These are phyloP conservation scores for Gossypium turneri DNA, from an alignment of 345 rosid genomes.

Conservation along the genomic window DNA sequence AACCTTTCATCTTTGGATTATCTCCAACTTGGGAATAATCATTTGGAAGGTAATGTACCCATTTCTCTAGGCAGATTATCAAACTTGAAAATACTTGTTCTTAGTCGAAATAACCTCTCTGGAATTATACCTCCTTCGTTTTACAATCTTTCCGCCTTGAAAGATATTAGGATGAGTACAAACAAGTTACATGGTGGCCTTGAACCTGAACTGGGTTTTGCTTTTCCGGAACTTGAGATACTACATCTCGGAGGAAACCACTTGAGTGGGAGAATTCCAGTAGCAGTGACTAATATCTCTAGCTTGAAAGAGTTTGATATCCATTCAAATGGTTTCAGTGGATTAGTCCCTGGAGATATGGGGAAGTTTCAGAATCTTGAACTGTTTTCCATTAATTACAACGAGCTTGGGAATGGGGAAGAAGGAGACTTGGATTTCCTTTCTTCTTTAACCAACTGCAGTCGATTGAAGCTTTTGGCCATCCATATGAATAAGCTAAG, in stretches of 20 bases:
- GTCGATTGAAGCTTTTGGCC: background rate
- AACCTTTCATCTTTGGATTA: background rate
- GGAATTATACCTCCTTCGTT: conserved; percentile 22
- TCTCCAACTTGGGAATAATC: background rate
- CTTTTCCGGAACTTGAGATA: conserved; percentile 8
- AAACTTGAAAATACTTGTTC: background rate
- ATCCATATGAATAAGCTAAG: background rate
- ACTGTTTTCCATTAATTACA: background rate
- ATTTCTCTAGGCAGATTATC: background rate
- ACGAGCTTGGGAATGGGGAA: background rate
- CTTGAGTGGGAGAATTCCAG: conserved; percentile 28
- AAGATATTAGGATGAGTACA: accelerated
- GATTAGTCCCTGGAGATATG: conserved; percentile 16
- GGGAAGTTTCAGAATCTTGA: conserved; percentile 18
- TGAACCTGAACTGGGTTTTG: conserved; percentile 14
- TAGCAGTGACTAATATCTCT: conserved; percentile 29
- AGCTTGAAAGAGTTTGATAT: conserved; percentile 9
- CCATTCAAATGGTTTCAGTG: background rate
- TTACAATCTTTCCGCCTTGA: conserved; percentile 28
- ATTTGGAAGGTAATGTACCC: background rate
- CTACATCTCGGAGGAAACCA: conserved; percentile 16
- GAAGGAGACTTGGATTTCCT: conserved; percentile 17
- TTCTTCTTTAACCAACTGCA: conserved; percentile 9
- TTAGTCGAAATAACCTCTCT: background rate
- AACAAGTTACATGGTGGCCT: conserved; percentile 16